phyloP scores from a whole-genome alignment of 306 rosid genomes.

The Hippophae rhamnoides region DNA sequence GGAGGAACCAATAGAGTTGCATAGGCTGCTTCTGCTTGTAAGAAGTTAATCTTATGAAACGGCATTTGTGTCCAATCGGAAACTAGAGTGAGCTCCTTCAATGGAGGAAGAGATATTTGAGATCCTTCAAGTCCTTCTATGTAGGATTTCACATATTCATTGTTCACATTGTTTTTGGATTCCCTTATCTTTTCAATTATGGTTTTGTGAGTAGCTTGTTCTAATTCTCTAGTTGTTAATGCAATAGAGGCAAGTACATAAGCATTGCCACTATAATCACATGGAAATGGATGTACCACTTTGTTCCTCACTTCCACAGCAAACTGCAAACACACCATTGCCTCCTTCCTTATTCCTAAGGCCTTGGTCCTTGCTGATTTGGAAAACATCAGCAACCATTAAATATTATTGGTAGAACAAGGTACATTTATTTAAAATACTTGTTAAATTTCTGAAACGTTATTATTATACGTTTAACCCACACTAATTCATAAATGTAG shows the following conservation, averaged over 20 bases:
- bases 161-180: conserved; percentile 43
- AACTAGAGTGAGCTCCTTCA: conserved; percentile 55
- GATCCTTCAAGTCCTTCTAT: conserved; percentile 42
- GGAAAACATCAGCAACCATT: not conserved
- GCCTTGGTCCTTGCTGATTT: conserved; percentile 49
- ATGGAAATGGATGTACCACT: conserved; percentile 40
- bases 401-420: too few species aligned
- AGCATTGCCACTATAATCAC: conserved; percentile 64
- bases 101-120: conserved; percentile 47
- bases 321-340: conserved; percentile 58
- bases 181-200: conserved; percentile 43
- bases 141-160: conserved; percentile 43
- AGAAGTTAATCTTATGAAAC: conserved; percentile 48
- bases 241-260: conserved; percentile 64
- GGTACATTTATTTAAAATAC: not conserved
- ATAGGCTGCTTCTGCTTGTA: conserved; percentile 37
- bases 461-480: too few species aligned
- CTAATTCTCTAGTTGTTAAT: conserved; percentile 33
- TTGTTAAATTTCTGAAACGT: too few species aligned
- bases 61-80: conserved; percentile 85
- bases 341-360: conserved; percentile 33
- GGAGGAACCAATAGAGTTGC: conserved; percentile 56
- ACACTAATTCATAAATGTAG: too few species aligned
- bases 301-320: conserved; percentile 55
- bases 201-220: conserved; percentile 24